Conservation (phyloP, 306 rosid species). For the Leucaena leucocephala region DNA sequence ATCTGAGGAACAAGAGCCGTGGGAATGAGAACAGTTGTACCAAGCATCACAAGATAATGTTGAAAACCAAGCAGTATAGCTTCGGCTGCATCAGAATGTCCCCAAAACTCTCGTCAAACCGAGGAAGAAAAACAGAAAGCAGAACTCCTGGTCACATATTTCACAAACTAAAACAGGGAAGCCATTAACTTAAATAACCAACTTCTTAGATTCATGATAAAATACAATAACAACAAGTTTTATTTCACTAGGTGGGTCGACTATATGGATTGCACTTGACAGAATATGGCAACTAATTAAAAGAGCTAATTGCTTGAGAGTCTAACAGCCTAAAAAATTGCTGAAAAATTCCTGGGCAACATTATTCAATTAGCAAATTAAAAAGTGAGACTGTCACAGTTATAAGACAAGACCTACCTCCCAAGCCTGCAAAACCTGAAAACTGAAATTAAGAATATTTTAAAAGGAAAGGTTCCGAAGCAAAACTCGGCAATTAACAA, state of each 20-base stretch:
- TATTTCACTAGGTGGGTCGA: too few relatives aligned
- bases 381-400: background rate
- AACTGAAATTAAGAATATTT: background rate
- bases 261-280: background rate
- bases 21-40: conserved; percentile 93
- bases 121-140: conserved; percentile 25
- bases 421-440: background rate
- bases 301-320: background rate
- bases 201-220: conserved; percentile 3
- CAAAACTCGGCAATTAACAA: conserved; percentile 24
- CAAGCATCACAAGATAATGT: conserved; percentile 98
- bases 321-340: background rate
- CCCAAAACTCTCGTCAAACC: conserved; percentile 39
- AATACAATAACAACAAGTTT: too few relatives aligned
- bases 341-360: background rate
- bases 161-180: conserved; percentile 5
- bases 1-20: conserved; percentile 97
- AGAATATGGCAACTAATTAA: background rate
- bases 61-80: conserved; percentile 99
- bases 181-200: background rate
- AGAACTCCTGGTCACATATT: conserved; percentile 28
- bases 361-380: conserved; percentile 11
- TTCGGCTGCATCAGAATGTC: conserved; percentile 76
- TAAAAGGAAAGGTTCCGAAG: conserved; percentile 16
- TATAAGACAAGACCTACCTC: conserved; percentile 38